Conservation (phyloP, 2,329 filamentous ascomycete species). For the Aspergillus arachidicola region DNA sequence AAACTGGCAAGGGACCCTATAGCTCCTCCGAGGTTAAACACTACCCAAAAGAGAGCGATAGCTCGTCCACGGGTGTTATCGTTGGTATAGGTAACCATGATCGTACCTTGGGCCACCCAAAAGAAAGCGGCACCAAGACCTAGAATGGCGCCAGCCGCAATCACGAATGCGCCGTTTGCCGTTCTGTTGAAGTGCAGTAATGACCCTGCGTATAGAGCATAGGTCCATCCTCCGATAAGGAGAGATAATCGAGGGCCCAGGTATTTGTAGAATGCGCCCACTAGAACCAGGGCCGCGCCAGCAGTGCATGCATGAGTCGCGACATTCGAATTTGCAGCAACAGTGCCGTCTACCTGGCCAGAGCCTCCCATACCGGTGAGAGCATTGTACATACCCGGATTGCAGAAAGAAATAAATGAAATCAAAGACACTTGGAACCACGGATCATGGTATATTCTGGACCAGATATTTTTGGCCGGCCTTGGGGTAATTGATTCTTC, state of each 20-base stretch:
- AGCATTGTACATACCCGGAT: slow-evolving; percentile 69
- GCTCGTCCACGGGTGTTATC: slow-evolving; percentile 81
- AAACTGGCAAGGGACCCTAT: slow-evolving; percentile 69
- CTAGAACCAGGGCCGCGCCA: slow-evolving; percentile 64
- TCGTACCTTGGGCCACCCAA: slow-evolving; percentile 52
- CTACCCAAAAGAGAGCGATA: slow-evolving; percentile 89
- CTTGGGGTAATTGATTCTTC: not conserved
- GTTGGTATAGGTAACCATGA: slow-evolving; percentile 76
- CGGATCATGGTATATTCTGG: not conserved
- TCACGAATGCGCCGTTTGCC: slow-evolving; percentile 49
- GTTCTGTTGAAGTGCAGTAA: slow-evolving; percentile 46
- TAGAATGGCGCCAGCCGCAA: slow-evolving; percentile 51
- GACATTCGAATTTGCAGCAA: slow-evolving; percentile 62
- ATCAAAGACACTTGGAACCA: slow-evolving; percentile 50
- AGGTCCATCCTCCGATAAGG: slow-evolving; percentile 46
- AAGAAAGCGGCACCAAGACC: slow-evolving; percentile 51
- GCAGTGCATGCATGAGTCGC: slow-evolving; percentile 58
- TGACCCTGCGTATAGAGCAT: slow-evolving; percentile 45
- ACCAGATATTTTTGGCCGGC: not conserved
- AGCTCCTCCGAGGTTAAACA: slow-evolving; percentile 87
- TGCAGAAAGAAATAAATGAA: slow-evolving; percentile 67
- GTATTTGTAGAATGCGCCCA: slow-evolving; percentile 60
- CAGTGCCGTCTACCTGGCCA: slow-evolving; percentile 55
- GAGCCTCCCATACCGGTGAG: slow-evolving; percentile 62
- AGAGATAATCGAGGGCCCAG: slow-evolving; percentile 45